phyloP scores from a whole-genome alignment of 139 green algal genomes.

The Coccomyxa sp. region DNA sequence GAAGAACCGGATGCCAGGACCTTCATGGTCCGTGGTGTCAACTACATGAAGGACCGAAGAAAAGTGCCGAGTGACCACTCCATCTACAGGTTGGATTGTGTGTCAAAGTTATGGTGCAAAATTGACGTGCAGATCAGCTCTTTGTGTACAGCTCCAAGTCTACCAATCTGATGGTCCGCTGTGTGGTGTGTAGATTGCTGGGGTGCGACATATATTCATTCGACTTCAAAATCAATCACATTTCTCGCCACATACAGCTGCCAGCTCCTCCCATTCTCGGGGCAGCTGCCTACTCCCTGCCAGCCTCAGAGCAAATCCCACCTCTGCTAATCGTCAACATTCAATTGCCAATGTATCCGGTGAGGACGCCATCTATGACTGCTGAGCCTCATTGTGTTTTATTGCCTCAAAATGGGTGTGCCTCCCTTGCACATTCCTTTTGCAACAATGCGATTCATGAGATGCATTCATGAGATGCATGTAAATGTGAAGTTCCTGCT shows the following conservation, averaged over 20 bases:
- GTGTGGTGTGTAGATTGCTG: conserved; percentile 41
- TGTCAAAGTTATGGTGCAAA: no score
- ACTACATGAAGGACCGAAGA: conserved; percentile 57
- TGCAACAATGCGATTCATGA: background rate
- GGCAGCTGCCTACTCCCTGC: conserved; percentile 13
- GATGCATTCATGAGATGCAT: background rate
- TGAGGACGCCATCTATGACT: conserved; percentile 10
- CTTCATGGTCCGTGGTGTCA: conserved; percentile 54
- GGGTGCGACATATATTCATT: conserved; percentile 66
- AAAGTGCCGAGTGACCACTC: conserved; percentile 43
- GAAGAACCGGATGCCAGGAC: conserved; percentile 11
- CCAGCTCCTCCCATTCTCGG: conserved; percentile 37
- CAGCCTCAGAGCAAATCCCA: conserved; percentile 43
- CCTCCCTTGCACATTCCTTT: background rate
- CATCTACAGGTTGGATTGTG: conserved; percentile 52
- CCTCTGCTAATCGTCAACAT: conserved; percentile 80
- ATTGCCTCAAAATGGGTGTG: no score
- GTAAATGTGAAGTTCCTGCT: background rate
- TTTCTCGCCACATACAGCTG: conserved; percentile 63
- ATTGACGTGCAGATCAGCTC: no score
- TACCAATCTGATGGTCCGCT: no score
- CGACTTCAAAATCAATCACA: conserved; percentile 68
- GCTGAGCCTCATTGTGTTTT: no score
- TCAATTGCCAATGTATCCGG: conserved; percentile 73
- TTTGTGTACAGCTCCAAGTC: no score